A percentile compares a stretch with the other conserved stretches of the same genome.
phyloP scores from a whole-genome alignment of 1,284 basidiomycete genomes.

The Pterula multifida region DNA sequence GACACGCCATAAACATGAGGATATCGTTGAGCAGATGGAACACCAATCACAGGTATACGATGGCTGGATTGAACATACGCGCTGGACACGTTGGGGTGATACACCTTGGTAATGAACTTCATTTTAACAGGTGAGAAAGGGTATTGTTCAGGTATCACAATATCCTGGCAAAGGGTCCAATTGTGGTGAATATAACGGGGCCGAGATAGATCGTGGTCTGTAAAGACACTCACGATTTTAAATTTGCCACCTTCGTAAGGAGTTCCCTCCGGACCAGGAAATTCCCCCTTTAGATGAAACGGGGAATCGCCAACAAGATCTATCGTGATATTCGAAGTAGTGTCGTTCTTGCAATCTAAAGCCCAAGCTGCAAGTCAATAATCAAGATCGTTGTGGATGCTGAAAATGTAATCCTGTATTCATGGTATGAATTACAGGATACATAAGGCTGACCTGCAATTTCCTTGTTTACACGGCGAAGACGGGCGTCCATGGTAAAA shows the following conservation, averaged over 20 bases:
- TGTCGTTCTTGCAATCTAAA: slow-evolving; percentile 89
- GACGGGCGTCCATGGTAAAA: slow-evolving; percentile 66
- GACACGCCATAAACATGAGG: neutral
- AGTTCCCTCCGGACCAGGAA: slow-evolving; percentile 87
- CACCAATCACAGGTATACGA: neutral
- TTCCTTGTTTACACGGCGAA: slow-evolving; percentile 87
- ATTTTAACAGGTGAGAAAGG: slow-evolving; percentile 98
- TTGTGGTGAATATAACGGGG: slow-evolving; percentile 5
- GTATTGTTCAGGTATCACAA: slow-evolving; percentile 89
- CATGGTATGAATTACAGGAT: neutral
- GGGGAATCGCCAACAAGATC: slow-evolving; percentile 81
- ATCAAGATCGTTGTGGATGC: neutral
- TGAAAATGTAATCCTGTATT: neutral
- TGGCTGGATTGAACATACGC: slow-evolving; percentile 37
- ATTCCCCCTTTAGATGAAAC: slow-evolving; percentile 82
- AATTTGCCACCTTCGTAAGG: slow-evolving; percentile 92
- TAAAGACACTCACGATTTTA: slow-evolving; percentile 62
- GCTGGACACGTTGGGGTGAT: slow-evolving; percentile 95
- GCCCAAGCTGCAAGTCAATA: slow-evolving; percentile 4
- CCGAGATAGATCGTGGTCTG: neutral
- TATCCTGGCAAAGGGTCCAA: slow-evolving; percentile 49
- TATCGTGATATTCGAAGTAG: slow-evolving; percentile 73
- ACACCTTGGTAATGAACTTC: slow-evolving; percentile 95
- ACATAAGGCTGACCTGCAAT: slow-evolving; percentile 51
- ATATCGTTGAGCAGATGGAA: neutral